phyloP scores from a whole-genome alignment of 805 yeast genomes.

The Scheffersomyces stipitis region DNA sequence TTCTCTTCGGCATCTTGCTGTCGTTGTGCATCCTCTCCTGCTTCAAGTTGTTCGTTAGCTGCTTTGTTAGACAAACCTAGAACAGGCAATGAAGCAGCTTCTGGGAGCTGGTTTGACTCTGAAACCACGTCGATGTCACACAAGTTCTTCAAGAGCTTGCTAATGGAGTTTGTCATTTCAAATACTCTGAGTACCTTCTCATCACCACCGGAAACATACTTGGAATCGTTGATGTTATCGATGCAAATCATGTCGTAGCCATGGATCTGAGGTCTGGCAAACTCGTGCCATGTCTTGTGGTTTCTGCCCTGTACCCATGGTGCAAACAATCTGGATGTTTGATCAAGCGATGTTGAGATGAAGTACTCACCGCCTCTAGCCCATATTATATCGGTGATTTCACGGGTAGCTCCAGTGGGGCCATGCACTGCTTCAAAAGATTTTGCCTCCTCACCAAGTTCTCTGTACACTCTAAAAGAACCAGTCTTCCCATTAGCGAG shows the following conservation, averaged over 20 bases:
- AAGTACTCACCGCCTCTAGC: constrained; percentile 63
- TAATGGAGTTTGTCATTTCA: constrained; percentile 81
- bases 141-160: constrained; percentile 54
- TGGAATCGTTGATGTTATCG: constrained; percentile 54
- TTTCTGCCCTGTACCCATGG: constrained; percentile 45
- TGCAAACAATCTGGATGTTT: constrained; percentile 84
- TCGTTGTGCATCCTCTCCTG: constrained; percentile 36
- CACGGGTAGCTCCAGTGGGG: constrained; percentile 72
- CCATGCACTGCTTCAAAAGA: constrained; percentile 52
- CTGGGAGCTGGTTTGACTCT: constrained; percentile 52
- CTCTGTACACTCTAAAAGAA: constrained; percentile 77
- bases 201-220: constrained; percentile 92
- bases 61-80: constrained; percentile 93
- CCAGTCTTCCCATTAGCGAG: constrained; percentile 91
- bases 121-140: constrained; percentile 42
- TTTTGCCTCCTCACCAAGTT: constrained; percentile 26
- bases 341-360: constrained; percentile 82
- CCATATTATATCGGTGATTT: constrained; percentile 81
- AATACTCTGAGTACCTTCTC: constrained; percentile 90
- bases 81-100: constrained; percentile 88
- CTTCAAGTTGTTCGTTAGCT: constrained; percentile 48
- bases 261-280: constrained; percentile 96
- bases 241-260: constrained; percentile 94
- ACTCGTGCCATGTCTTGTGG: constrained; percentile 72
- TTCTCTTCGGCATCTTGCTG: constrained; percentile 42